Evolutionary conservation across 1,139 yeast species (phyloP).

Genomic region (Debaryomyces robertsiae): DNA sequence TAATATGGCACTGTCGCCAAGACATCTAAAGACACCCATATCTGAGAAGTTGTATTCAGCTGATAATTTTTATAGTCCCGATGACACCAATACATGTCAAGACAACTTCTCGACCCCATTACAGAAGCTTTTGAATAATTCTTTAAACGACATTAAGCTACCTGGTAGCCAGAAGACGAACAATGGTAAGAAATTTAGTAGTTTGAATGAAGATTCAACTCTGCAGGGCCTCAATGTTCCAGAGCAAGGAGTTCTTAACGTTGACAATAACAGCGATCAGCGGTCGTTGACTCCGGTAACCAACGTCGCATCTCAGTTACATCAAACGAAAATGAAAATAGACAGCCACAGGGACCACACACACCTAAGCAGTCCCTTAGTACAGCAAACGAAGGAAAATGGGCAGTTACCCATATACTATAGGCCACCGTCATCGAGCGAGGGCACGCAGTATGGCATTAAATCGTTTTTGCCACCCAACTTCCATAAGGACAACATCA

Average conservation of each 20-base stretch:
- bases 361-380: constrained; percentile 6
- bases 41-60: constrained; percentile 3
- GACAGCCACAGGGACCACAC: constrained; percentile 15
- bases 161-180: neutral
- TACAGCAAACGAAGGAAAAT: constrained; percentile 1
- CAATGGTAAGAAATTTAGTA: neutral
- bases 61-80: neutral
- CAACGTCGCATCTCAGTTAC: constrained; percentile 22
- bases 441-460: constrained; percentile 33
- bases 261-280: neutral
- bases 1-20: constrained; percentile 4
- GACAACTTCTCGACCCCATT: constrained; percentile 12
- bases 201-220: constrained; percentile 5
- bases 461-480: constrained; percentile 35
- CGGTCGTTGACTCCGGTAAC: constrained; percentile 19
- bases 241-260: neutral
- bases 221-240: neutral
- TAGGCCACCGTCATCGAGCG: constrained; percentile 36
- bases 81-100: constrained; percentile 1
- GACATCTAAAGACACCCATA: constrained; percentile 5
- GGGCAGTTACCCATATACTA: constrained; percentile 34
- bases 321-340: constrained; percentile 21
- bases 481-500: constrained; percentile 6
- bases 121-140: constrained; percentile 11
- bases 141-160: constrained; percentile 6